Evolutionary conservation across 192 early-diverging fungal genomes (phyloP).

Genomic region (Backusella liffmaniae): DNA sequence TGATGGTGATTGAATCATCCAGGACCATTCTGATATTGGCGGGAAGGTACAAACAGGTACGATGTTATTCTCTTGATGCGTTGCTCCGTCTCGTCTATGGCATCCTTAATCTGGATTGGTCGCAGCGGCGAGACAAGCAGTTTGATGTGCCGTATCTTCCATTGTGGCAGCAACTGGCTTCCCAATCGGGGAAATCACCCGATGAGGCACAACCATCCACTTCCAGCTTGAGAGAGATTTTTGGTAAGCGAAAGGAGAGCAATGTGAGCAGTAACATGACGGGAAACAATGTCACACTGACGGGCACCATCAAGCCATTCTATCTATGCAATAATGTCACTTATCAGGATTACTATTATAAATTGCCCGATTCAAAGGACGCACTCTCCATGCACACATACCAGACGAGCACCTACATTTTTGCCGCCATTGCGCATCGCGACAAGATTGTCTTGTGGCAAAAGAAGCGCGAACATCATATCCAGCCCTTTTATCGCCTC

Average conservation of each 20-base stretch:
- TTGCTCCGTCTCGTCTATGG: slow-evolving; percentile 19
- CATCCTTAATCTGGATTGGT: slow-evolving; percentile 21
- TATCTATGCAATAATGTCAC: background rate
- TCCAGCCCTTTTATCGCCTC: slow-evolving; percentile 14
- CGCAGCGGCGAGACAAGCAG: background rate
- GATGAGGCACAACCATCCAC: background rate
- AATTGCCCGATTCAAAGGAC: slow-evolving; percentile 33
- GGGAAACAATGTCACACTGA: background rate
- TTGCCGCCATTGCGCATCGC: slow-evolving; percentile 19
- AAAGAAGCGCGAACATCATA: background rate
- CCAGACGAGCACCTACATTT: slow-evolving; percentile 24
- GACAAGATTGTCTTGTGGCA: slow-evolving; percentile 38
- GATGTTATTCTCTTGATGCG: slow-evolving; percentile 31
- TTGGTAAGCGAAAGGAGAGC: background rate
- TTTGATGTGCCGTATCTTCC: slow-evolving; percentile 11
- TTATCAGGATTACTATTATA: slow-evolving; percentile 26
- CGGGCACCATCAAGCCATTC: background rate
- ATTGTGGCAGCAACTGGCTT: slow-evolving; percentile 10
- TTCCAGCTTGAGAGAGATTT: background rate
- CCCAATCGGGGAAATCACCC: background rate
- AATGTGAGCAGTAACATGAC: background rate
- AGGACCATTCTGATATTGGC: slow-evolving; percentile 22
- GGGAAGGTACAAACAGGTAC: slow-evolving; percentile 24
- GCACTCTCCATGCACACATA: slow-evolving; percentile 22
- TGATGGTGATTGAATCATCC: slow-evolving; percentile 19